Percentiles rank a stretch among this genome's conserved stretches.
Evolutionary conservation across 75 land plant species (phyloP).

Genomic region (Sequoia sempervirens): DNA sequence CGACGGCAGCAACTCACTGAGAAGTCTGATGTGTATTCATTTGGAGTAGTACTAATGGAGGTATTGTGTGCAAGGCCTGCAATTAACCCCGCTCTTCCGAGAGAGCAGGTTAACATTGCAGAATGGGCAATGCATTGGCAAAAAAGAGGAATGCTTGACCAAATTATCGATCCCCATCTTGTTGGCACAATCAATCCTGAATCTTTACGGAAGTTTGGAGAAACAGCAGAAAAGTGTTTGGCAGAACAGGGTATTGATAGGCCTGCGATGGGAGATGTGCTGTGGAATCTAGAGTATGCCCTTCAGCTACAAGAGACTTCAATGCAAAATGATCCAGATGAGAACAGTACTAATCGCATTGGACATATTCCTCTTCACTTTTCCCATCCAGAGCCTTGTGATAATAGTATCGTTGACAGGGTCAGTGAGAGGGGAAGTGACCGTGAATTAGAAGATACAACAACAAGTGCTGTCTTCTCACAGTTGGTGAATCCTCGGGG

Average conservation of each 20-base stretch:
- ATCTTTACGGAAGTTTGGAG: conserved; percentile 63
- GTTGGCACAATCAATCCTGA: conserved; percentile 30
- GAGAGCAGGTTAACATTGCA: conserved; percentile 81
- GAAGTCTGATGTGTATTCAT: conserved; percentile 91
- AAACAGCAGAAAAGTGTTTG: conserved; percentile 71
- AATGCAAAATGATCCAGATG: conserved; percentile 6
- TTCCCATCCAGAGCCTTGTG: background rate
- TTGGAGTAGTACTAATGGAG: conserved; percentile 89
- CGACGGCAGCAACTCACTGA: conserved; percentile 52
- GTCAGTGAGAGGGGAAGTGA: conserved; percentile 9
- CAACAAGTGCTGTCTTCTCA: conserved; percentile 44
- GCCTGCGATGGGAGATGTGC: conserved; percentile 48
- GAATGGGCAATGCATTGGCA: conserved; percentile 83
- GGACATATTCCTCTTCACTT: conserved; percentile 8
- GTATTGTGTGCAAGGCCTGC: conserved; percentile 85
- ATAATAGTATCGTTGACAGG: background rate
- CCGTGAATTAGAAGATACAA: conserved; percentile 16
- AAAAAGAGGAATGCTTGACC: conserved; percentile 51
- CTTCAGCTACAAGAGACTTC: conserved; percentile 40
- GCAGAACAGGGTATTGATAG: conserved; percentile 40
- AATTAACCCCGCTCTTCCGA: conserved; percentile 67
- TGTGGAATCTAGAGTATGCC: conserved; percentile 45
- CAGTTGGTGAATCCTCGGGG: conserved; percentile 49
- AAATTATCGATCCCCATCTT: conserved; percentile 55
- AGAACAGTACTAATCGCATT: conserved; percentile 11